phyloP scores from a whole-genome alignment of 306 rosid species.

The Styphnolobium japonicum region DNA sequence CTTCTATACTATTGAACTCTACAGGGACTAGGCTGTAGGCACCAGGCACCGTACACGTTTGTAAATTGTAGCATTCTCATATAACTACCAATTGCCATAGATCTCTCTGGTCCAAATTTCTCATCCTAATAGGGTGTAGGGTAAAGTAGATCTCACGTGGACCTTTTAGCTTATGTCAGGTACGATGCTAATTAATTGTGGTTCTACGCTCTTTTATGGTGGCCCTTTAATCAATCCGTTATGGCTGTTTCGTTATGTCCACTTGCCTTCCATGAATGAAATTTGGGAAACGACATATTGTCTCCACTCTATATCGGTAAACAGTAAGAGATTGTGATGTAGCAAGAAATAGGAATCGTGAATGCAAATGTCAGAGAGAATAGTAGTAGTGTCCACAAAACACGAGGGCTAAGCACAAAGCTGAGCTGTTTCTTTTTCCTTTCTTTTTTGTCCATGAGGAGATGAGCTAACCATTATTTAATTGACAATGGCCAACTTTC shows the following conservation, averaged over 20 bases:
- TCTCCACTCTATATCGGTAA: conserved; percentile 16
- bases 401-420: neutral
- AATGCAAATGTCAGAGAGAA: neutral
- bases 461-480: neutral
- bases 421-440: neutral
- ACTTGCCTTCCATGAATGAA: neutral
- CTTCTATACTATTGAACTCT: neutral
- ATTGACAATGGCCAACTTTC: neutral
- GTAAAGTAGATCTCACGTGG: neutral
- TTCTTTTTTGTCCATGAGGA: neutral
- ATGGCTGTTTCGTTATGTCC: conserved; percentile 29
- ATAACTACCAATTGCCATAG: neutral
- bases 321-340: conserved; percentile 6
- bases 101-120: neutral
- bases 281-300: neutral
- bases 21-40: neutral
- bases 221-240: conserved; percentile 19
- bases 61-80: neutral
- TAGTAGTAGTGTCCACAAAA: neutral
- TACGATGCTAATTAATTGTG: neutral
- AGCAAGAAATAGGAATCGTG: neutral
- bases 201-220: neutral
- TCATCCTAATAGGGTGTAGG: neutral
- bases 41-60: neutral
- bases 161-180: neutral